Conservation (phyloP, 208 protist genomes). For the Vickermania ingenoplastis region DNA sequence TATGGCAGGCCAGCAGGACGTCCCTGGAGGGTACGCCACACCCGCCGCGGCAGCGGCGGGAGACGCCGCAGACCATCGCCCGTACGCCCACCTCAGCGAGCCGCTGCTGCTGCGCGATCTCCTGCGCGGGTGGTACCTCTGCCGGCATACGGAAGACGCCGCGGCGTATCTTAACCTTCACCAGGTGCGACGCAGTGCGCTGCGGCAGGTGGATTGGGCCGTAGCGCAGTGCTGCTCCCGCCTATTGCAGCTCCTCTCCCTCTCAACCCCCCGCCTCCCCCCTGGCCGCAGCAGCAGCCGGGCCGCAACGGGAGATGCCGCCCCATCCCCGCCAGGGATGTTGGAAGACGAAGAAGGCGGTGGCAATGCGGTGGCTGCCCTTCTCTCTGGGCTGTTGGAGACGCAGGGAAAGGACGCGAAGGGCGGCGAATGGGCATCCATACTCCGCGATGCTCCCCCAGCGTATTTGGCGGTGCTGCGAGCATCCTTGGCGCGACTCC, state of each 20-base stretch:
- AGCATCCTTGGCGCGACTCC: background rate
- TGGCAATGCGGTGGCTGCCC: background rate
- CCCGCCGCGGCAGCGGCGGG: background rate
- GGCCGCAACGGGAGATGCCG: background rate
- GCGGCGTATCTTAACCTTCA: conserved; percentile 11
- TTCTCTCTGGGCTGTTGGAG: too few relatives aligned
- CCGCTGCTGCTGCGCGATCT: conserved; percentile 53
- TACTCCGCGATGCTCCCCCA: too few relatives aligned
- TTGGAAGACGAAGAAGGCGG: background rate
- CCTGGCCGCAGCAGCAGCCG: background rate
- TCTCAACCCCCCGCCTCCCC: background rate
- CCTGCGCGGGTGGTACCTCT: conserved; percentile 56
- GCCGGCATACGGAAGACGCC: conserved; percentile 13
- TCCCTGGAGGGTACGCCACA: background rate
- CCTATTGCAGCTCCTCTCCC: conserved; percentile 24
- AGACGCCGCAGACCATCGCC: background rate
- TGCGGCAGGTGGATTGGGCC: conserved; percentile 49
- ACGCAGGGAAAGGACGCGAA: too few relatives aligned
- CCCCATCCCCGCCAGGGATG: background rate
- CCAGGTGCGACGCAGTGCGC: conserved; percentile 28
- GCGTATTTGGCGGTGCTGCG: background rate
- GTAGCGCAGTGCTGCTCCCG: conserved; percentile 51
- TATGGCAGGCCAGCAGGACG: background rate
- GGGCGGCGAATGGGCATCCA: too few relatives aligned
- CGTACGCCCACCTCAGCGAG: conserved; percentile 41